phyloP scores from a whole-genome alignment of 139 green algal species.

The Chlorella sp. region DNA sequence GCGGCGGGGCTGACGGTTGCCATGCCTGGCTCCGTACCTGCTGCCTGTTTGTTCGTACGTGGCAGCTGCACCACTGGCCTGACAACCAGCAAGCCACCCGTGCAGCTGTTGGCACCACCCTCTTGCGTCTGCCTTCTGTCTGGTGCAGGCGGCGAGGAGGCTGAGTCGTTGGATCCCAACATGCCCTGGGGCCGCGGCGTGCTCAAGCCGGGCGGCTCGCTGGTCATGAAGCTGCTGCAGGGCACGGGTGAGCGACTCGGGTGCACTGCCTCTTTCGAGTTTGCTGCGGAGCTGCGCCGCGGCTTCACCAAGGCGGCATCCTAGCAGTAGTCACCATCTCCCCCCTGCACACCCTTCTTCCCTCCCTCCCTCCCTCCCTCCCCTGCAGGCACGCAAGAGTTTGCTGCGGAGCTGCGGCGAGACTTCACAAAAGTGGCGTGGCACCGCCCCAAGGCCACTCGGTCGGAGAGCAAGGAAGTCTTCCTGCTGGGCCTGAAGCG shows the following conservation, averaged over 20 bases:
- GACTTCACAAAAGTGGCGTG: slow-evolving; percentile 78
- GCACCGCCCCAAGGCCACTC: slow-evolving; percentile 54
- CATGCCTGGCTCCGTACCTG: too few relatives aligned
- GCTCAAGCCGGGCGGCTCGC: slow-evolving; percentile 62
- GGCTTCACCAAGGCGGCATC: too few relatives aligned
- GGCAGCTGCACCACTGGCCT: too few relatives aligned
- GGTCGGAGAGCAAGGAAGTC: slow-evolving; percentile 57
- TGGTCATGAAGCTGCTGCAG: slow-evolving; percentile 86
- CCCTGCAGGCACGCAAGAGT: slow-evolving; percentile 71
- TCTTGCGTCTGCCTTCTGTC: too few relatives aligned
- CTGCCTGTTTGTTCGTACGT: too few relatives aligned
- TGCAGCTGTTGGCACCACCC: too few relatives aligned
- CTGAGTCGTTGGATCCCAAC: slow-evolving; percentile 1
- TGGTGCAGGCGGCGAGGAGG: neutral
- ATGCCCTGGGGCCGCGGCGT: slow-evolving; percentile 33
- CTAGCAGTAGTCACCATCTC: too few relatives aligned
- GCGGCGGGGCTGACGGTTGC: too few relatives aligned
- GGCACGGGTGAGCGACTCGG: slow-evolving; percentile 9
- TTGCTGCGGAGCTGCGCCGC: neutral
- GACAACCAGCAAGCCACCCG: too few relatives aligned
- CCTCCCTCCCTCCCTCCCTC: neutral
- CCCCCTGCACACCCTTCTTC: too few relatives aligned
- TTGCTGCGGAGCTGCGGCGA: slow-evolving; percentile 68
- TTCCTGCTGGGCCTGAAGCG: slow-evolving; percentile 31
- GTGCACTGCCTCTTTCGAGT: too few relatives aligned